Percentiles rank a stretch among this genome's conserved stretches.
These are phyloP conservation scores for Trichoderma guizhouense DNA, from an alignment of 2,329 filamentous ascomycete genomes.

Conservation along the genomic window DNA sequence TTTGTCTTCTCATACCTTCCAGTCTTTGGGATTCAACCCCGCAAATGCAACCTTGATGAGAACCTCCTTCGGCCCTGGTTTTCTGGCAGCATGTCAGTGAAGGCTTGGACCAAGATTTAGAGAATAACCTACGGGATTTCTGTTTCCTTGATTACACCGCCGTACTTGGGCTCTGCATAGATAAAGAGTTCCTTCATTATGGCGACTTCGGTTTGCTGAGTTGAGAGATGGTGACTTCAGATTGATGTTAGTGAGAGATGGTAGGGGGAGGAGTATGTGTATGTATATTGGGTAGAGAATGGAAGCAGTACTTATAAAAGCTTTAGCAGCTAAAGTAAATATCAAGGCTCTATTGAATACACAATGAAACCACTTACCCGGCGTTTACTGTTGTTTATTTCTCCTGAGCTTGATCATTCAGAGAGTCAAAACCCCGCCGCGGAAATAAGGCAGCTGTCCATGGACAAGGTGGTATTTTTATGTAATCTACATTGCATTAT, in stretches of 20 bases:
- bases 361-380: not conserved
- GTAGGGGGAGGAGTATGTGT: not conserved
- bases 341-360: not conserved
- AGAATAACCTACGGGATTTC: not conserved
- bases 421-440: not conserved
- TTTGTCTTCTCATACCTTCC: slow-evolving; percentile 19
- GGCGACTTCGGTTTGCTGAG: not conserved
- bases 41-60: slow-evolving; percentile 24
- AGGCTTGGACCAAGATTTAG: no score
- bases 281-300: not conserved
- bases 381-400: not conserved
- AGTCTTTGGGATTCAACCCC: slow-evolving; percentile 28
- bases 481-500: not conserved
- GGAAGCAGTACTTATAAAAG: not conserved
- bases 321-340: no score
- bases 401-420: not conserved
- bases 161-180: not conserved
- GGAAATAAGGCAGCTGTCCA: not conserved
- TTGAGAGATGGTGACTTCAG: not conserved
- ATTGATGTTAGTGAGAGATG: not conserved
- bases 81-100: not conserved
- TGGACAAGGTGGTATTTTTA: not conserved
- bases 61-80: slow-evolving; percentile 23
- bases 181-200: slow-evolving; percentile 1
- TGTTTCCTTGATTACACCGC: not conserved